Base-by-base conservation (phyloP, 2,329 filamentous ascomycete species). In the Zarea fungicola region DNA sequence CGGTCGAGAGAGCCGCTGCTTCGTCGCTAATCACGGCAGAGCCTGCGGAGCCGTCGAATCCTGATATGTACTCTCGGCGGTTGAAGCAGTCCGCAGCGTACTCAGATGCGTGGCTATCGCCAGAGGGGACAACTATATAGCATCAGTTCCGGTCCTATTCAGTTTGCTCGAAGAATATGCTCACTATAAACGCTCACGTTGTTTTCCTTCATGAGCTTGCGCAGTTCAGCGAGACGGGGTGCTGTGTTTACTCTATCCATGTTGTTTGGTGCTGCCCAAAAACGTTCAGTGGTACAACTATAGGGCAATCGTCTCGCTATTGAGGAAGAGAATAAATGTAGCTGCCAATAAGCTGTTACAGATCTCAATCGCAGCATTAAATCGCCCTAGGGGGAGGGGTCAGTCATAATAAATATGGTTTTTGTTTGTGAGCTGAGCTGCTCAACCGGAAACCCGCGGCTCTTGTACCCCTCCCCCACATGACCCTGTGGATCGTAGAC, bases 21-120 rank as follows among this genome's bases (percentile, higher is more conserved):
- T 89, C 84, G 42, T 81, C 78, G 3, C 91, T 93, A 49, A 99
- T 78, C 43, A 99, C 85, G 32, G 91, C 93, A 55, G 89, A 95
- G 51, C 93, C 93, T 36, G 93, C 92, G 9, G 93, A 99, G 48
- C 93, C 93, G 51, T 89, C 89, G 68, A 99, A 99, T 22, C 93
- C 92, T 53, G 84, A 91, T 58, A 99, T 95, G 62, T 85, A 96
- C 64, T 85, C 89, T 74, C 93, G 84, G 57, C 93, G 84, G 53
- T 80, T 91, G 73, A 99, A 93, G 65, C 89, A 96, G n/a, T 85
- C 84, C 43, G 93, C 93, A 66, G 96, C 96, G 69, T 99, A 99
- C 72, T 99, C 93, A 57, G 92, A 97, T 58, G 92, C 89, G 66
- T 99, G 93, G 64, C 89, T 92, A 66, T 99, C 93, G 78, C 97